Evolutionary conservation across 2,329 filamentous ascomycete genomes (phyloP).

Genomic region (Xylariaceae sp.): DNA sequence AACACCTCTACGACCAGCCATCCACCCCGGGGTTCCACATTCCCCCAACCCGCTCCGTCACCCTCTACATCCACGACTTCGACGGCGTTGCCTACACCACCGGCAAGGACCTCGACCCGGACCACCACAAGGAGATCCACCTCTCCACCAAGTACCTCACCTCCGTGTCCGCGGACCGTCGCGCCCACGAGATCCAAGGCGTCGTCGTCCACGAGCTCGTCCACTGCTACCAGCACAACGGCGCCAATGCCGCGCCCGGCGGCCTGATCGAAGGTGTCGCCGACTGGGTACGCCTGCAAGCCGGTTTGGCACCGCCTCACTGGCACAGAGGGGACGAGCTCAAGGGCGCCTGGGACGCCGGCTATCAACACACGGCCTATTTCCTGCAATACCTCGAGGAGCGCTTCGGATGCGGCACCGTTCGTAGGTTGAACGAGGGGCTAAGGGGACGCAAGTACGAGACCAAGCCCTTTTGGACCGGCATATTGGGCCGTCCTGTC

Average conservation of each 20-base stretch:
- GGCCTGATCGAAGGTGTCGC: constrained; percentile 89
- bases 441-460: constrained; percentile 63
- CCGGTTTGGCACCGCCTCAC: constrained; percentile 73
- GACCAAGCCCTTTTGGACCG: constrained; percentile 64
- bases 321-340: constrained; percentile 57
- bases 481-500: constrained; percentile 64
- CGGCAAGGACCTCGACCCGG: constrained; percentile 67
- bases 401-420: constrained; percentile 57
- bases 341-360: constrained; percentile 72
- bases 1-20: constrained; percentile 64
- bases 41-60: constrained; percentile 78
- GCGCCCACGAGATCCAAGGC: constrained; percentile 67
- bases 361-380: constrained; percentile 88
- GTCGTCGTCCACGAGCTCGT: constrained; percentile 91
- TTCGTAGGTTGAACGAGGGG: constrained; percentile 65
- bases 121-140: constrained; percentile 91
- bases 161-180: constrained; percentile 39
- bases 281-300: constrained; percentile 83
- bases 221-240: constrained; percentile 88
- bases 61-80: constrained; percentile 76
- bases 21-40: constrained; percentile 26
- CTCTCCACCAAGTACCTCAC: constrained; percentile 75
- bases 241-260: constrained; percentile 57
- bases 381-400: constrained; percentile 84
- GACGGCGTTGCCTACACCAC: constrained; percentile 86